phyloP scores from a whole-genome alignment of 2,329 filamentous ascomycete genomes.

The Rhynchosporium secalis region DNA sequence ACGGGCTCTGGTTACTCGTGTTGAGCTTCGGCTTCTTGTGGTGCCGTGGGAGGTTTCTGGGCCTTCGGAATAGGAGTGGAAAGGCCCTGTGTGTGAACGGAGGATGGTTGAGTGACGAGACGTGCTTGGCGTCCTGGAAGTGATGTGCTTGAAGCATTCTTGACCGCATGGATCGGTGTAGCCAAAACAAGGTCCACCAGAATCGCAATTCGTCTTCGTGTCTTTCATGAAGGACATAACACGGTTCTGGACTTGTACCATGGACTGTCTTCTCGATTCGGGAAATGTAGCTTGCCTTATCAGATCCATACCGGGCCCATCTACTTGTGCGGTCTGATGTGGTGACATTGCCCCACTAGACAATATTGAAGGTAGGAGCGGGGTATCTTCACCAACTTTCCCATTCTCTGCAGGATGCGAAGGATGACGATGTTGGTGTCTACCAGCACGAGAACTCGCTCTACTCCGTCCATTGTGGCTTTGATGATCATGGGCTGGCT shows the following conservation, averaged over 20 bases:
- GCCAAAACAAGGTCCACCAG: conserved; percentile 60
- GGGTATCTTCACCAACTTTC: conserved; percentile 33
- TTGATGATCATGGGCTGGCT: conserved; percentile 42
- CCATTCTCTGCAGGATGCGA: conserved; percentile 22
- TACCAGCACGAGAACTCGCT: conserved; percentile 20
- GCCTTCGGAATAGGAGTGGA: conserved; percentile 11
- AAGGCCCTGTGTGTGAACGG: conserved; percentile 24
- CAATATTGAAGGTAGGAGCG: conserved; percentile 29
- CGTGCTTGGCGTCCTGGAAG: conserved; percentile 38
- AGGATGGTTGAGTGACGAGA: conserved; percentile 18
- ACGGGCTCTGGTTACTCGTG: conserved; percentile 15
- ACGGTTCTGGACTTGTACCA: conserved; percentile 54
- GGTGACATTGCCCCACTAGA: conserved; percentile 23
- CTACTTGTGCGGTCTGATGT: conserved; percentile 2
- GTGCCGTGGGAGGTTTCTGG: background rate
- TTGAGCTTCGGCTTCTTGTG: background rate
- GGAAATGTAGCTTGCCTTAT: conserved; percentile 3
- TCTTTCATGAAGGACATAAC: conserved; percentile 67
- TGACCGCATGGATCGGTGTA: conserved; percentile 66
- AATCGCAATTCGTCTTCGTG: conserved; percentile 62
- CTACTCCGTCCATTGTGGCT: conserved; percentile 27
- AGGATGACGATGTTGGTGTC: conserved; percentile 13
- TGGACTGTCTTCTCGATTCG: conserved; percentile 50
- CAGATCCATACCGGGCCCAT: background rate
- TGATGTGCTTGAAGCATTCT: conserved; percentile 62